Conservation (phyloP, 1,284 basidiomycete genomes). For the Salmacisia buchloeana region DNA sequence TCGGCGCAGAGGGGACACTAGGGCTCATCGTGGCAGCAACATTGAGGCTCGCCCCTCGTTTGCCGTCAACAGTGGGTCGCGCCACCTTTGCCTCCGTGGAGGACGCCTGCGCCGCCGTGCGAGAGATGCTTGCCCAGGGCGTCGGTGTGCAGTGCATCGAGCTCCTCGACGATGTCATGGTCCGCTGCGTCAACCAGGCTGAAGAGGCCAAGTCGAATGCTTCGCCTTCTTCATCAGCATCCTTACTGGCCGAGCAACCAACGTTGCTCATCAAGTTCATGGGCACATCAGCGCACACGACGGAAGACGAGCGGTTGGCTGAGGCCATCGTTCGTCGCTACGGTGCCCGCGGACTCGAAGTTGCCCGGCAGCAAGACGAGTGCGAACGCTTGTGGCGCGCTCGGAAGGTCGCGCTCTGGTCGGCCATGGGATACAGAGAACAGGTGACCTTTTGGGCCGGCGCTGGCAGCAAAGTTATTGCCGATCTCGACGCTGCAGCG, state of each 20-base stretch:
- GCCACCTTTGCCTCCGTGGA: conserved; percentile 56
- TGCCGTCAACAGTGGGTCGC: conserved; percentile 62
- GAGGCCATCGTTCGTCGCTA: neutral
- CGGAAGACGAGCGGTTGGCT: conserved; percentile 3
- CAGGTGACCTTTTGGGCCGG: neutral
- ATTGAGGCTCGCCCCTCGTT: conserved; percentile 68
- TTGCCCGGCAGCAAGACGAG: conserved; percentile 65
- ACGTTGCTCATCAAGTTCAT: conserved; percentile 10
- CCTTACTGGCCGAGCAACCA: conserved; percentile 3
- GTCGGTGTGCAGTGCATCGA: conserved; percentile 58
- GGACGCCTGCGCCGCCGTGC: conserved; percentile 65
- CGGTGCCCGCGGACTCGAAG: conserved; percentile 48
- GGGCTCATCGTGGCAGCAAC: conserved; percentile 89
- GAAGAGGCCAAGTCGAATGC: conserved; percentile 11
- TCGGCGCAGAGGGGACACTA: conserved; percentile 88
- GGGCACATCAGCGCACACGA: neutral
- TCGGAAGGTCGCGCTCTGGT: conserved; percentile 74
- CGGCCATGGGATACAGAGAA: conserved; percentile 50
- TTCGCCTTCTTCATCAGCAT: neutral
- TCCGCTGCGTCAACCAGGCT: conserved; percentile 46
- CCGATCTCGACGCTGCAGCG: neutral
- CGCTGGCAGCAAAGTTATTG: neutral
- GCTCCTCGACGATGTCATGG: conserved; percentile 34
- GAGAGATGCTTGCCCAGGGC: conserved; percentile 58
- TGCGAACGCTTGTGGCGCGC: conserved; percentile 76